Percentiles rank a stretch among this genome's conserved stretches.
Conservation (phyloP, 331 rosid species). For the Malus hybrid region DNA sequence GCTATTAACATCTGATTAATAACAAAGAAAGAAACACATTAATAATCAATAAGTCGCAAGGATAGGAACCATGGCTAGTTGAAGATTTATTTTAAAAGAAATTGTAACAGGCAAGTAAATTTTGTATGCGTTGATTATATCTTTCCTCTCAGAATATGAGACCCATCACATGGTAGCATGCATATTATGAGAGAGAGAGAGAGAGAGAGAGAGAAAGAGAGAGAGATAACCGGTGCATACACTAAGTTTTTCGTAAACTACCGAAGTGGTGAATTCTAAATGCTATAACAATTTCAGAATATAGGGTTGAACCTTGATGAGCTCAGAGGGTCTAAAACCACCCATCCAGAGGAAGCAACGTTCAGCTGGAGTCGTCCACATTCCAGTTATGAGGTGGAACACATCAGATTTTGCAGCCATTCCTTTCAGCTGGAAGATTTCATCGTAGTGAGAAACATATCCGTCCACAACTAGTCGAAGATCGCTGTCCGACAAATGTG, state of each 20-base stretch:
- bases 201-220: no score
- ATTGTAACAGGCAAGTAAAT: neutral
- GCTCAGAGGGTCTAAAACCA: constrained; percentile 87
- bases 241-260: no score
- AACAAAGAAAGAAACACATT: neutral
- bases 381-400: constrained; percentile 71
- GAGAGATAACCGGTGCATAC: no score
- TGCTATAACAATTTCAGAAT: no score
- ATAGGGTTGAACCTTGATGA: constrained; percentile 45
- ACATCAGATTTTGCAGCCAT: constrained; percentile 81
- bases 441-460: constrained; percentile 63
- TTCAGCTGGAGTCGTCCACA: constrained; percentile 82
- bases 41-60: neutral
- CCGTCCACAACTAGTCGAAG: constrained; percentile 57
- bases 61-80: neutral
- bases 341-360: constrained; percentile 96
- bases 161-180: no score
- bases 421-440: constrained; percentile 59
- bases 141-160: no score
- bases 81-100: neutral
- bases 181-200: no score
- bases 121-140: neutral
- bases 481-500: constrained; percentile 50
- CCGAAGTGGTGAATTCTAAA: no score
- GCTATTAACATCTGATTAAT: constrained; percentile 51